phyloP scores from a whole-genome alignment of 2,329 filamentous ascomycete genomes.

The Neopestalotiopsis clavispora region DNA sequence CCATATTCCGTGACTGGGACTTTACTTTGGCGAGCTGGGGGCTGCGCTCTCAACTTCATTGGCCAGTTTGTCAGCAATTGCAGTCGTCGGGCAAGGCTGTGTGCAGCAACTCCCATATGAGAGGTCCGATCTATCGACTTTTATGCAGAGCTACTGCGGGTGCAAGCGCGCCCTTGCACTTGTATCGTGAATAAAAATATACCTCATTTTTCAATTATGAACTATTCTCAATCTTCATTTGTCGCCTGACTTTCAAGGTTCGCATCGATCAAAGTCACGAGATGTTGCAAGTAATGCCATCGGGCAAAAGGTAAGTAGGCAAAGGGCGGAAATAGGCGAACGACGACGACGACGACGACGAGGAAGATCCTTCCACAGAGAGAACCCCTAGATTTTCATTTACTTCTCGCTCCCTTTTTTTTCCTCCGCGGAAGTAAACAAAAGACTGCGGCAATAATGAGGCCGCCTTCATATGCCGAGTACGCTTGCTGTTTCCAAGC shows the following conservation, averaged over 20 bases:
- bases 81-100: constrained; percentile 14
- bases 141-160: constrained; percentile 18
- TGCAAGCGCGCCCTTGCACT: not conserved
- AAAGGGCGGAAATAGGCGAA: not conserved
- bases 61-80: not conserved
- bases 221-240: not conserved
- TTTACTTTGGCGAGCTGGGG: not conserved
- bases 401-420: too few species aligned
- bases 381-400: too few species aligned
- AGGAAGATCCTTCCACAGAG: too few species aligned
- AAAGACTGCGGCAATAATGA: not conserved
- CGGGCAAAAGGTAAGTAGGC: not conserved
- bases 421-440: not conserved
- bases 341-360: not conserved
- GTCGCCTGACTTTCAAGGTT: constrained; percentile 1
- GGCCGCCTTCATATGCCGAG: not conserved
- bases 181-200: constrained; percentile 14
- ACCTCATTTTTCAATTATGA: not conserved
- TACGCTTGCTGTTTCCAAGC: not conserved
- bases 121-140: constrained; percentile 3
- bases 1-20: not conserved
- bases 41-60: not conserved
- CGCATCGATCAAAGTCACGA: not conserved
- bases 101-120: not conserved
- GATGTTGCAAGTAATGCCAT: not conserved